Percentiles rank a stretch among this genome's conserved stretches.
Evolutionary conservation across 805 yeast species (phyloP).

Genomic region (Metschnikowia borealis): DNA sequence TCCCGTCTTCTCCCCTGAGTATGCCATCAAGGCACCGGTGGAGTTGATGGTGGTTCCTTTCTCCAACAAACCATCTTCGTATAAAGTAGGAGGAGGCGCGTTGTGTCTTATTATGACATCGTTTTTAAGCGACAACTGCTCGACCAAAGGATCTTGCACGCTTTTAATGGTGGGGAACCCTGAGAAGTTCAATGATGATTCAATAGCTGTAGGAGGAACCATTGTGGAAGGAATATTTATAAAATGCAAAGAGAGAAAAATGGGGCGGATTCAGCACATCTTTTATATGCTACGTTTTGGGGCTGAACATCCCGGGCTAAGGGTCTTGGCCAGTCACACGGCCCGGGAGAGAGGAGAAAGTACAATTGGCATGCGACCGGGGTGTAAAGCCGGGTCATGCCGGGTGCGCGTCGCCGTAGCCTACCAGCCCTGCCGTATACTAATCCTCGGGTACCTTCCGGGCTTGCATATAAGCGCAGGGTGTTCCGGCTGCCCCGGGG

Average conservation of each 20-base stretch:
- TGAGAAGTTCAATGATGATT: constrained; percentile 40
- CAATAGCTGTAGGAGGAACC: constrained; percentile 45
- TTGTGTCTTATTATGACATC: constrained; percentile 79
- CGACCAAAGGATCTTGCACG: constrained; percentile 39
- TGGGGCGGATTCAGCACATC: constrained; percentile 7
- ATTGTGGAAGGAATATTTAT: constrained; percentile 17
- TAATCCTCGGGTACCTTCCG: constrained; percentile 2
- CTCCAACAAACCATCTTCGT: constrained; percentile 92
- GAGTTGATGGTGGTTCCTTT: constrained; percentile 87
- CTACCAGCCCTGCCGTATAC: constrained; percentile 1
- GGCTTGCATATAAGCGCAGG: neutral
- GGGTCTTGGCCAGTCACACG: constrained; percentile 1
- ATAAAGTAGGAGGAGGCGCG: constrained; percentile 86
- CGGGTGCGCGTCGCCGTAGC: constrained; percentile 7
- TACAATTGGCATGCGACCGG: constrained; percentile 9
- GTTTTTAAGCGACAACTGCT: constrained; percentile 45
- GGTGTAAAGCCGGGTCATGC: constrained; percentile 9
- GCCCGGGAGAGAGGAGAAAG: constrained; percentile 12
- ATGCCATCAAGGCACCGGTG: constrained; percentile 93
- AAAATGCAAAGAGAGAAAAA: neutral
- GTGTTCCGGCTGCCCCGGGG: constrained; percentile 4
- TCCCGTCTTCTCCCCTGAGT: constrained; percentile 93
- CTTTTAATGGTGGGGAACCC: constrained; percentile 37
- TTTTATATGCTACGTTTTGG: constrained; percentile 10
- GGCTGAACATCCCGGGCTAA: constrained; percentile 6